Evolutionary conservation across 139 green algal species (phyloP), one percentile per base, ranked within the genome.

Genomic region (Nannochloris sp.): DNA sequence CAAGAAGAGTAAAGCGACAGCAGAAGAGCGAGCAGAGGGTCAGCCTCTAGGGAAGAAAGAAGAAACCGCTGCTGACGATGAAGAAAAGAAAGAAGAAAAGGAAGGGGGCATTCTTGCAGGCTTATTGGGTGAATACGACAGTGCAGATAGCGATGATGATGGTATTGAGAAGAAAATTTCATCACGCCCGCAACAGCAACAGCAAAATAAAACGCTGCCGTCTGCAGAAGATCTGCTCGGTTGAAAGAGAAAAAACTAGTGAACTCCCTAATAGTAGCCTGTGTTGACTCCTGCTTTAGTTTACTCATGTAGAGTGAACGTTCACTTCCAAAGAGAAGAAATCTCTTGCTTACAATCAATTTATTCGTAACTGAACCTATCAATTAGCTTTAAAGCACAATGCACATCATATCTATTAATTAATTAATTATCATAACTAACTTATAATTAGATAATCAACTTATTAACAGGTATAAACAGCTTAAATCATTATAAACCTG

Each of bases 171-270:
- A 35, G 9, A 54, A 55, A 13, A 6, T 24, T n/a, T n/a, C n/a
- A n/a, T n/a, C n/a, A n/a, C n/a, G n/a, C n/a, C n/a, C n/a, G n/a
- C n/a, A n/a, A n/a, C n/a, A n/a, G n/a, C n/a, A n/a, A n/a, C n/a
- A n/a, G n/a, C n/a, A n/a, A n/a, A n/a, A n/a, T n/a, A n/a, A n/a
- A 55, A 54, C 19, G 37, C 37, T 64, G 12, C 56, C 56, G 19
- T 64, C 56, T 30, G 56, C 56, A n/a, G 23, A 12, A 32, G 56
- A 64, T 57, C 12, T 64, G 6, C n/a, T 64, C 12, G 31, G 19
- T n/a, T n/a, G n/a, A n/a, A n/a, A n/a, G n/a, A n/a, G n/a, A n/a
- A n/a, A n/a, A n/a, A n/a, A n/a, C n/a, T n/a, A n/a, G n/a, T n/a
- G n/a, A n/a, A n/a, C n/a, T n/a, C n/a, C n/a, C n/a, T n/a, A n/a